These are phyloP conservation scores for Hyphopichia homilentoma DNA, from an alignment of 805 yeast species.

Conservation along the genomic window DNA sequence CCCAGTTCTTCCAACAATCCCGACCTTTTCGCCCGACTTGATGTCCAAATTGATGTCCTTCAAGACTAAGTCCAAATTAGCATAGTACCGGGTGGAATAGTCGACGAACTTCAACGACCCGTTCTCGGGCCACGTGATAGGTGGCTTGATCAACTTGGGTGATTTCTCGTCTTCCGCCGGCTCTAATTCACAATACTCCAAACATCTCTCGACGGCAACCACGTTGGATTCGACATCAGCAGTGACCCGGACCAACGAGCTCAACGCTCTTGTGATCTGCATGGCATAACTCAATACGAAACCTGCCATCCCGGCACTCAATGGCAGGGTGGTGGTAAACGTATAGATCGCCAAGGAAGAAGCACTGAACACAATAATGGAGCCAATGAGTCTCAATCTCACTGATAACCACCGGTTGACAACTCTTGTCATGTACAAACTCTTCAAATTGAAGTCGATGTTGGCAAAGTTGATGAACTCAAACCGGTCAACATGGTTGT, in stretches of 20 bases:
- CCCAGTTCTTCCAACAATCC: constrained; percentile 95
- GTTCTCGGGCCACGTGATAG: constrained; percentile 62
- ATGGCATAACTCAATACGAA: constrained; percentile 62
- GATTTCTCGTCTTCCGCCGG: constrained; percentile 22
- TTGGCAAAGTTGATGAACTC: constrained; percentile 47
- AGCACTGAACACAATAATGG: constrained; percentile 49
- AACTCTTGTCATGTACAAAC: constrained; percentile 48
- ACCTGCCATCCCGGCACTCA: constrained; percentile 61
- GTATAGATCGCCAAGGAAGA: constrained; percentile 44
- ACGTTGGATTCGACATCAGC: constrained; percentile 63
- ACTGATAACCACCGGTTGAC: constrained; percentile 65
- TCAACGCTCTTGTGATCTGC: constrained; percentile 50
- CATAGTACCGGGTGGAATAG: constrained; percentile 78
- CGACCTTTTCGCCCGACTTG: constrained; percentile 75
- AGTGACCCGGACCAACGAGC: constrained; percentile 54
- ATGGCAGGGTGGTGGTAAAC: constrained; percentile 35
- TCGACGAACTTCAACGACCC: constrained; percentile 65
- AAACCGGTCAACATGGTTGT: constrained; percentile 63
- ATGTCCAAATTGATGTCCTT: constrained; percentile 61
- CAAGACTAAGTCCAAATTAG: constrained; percentile 71
- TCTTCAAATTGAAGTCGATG: constrained; percentile 46
- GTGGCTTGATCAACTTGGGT: constrained; percentile 25
- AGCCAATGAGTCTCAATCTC: constrained; percentile 59
- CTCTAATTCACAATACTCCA: constrained; percentile 50
- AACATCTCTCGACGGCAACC: constrained; percentile 64